phyloP scores from a whole-genome alignment of 2,329 filamentous ascomycete species.

The Didymella keratinophila region DNA sequence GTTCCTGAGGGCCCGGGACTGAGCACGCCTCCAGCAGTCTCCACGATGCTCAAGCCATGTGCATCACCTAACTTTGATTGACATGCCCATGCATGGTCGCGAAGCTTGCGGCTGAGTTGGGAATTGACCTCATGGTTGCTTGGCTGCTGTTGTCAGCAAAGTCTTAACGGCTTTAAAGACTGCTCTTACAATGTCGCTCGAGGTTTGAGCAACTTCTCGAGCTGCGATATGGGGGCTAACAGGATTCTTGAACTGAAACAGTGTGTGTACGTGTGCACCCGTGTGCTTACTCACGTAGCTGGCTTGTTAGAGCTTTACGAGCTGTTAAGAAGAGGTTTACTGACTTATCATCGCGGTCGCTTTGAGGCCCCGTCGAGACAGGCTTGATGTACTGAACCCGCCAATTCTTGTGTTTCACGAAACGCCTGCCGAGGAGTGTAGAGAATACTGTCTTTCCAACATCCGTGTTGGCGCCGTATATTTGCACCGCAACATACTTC shows the following conservation, averaged over 20 bases:
- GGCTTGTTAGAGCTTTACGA: constrained; percentile 1
- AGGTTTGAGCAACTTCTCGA: constrained; percentile 54
- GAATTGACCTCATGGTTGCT: constrained; percentile 33
- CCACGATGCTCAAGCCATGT: constrained; percentile 65
- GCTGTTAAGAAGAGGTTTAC: constrained; percentile 3
- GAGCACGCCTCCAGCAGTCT: constrained; percentile 84
- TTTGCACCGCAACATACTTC: constrained; percentile 72
- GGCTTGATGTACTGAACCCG: constrained; percentile 77
- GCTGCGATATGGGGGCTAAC: constrained; percentile 82
- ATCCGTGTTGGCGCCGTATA: constrained; percentile 85
- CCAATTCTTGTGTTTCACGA: constrained; percentile 28
- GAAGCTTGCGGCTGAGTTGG: constrained; percentile 28
- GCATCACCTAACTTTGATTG: constrained; percentile 1
- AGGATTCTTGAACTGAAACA: constrained; percentile 76
- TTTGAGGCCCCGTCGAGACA: constrained; percentile 75
- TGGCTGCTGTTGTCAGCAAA: constrained; percentile 25
- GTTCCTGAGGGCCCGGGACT: constrained; percentile 79
- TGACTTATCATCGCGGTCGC: constrained; percentile 76
- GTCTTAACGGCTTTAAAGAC: background rate
- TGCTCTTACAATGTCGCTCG: constrained; percentile 30
- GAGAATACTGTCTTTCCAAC: constrained; percentile 86
- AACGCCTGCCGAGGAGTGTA: constrained; percentile 66
- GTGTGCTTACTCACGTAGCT: constrained; percentile 72
- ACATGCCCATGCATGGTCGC: constrained; percentile 19
- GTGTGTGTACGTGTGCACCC: constrained; percentile 63